Base-by-base conservation (phyloP, 352 stramenopile species). In the Phytophthora citrophthora region DNA sequence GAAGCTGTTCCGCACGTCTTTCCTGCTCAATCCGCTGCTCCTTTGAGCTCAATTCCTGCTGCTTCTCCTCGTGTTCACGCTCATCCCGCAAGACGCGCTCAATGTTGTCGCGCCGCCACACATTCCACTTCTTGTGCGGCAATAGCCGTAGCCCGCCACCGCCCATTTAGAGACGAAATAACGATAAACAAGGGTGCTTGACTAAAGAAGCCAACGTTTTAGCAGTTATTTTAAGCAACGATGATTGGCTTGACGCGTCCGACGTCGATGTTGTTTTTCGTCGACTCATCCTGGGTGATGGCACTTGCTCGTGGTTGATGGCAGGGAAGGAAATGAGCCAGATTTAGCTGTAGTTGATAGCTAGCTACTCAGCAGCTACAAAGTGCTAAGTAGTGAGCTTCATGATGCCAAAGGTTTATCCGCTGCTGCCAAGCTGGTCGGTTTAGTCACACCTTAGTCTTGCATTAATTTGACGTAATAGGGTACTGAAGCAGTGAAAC, bases 91-190 rank as follows among this genome's bases (percentile, higher is more conserved):
- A 50, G 60, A 94, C 85, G 43, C 84, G 85, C 65, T 93, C 85
- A 46, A 93, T 89, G 71, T 93, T 93, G 46, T 94, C 85, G 15
- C 85, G 78, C 8, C 83, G 83, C 87, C 87, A 95, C 24, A 95
- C 87, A 61, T 95, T 85, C 87, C 87, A 95, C 51, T 82, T 90
- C 76, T 95, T 95, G 54, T 91, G 82, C 5, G 75, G 75, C 7
- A 91, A 67, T 49, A 91, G 84, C 20, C 77, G 82, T 24, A 91
- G 56, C n/a, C 81, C 81, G 36, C 81, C 81, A 24, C 81, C 81
- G 61, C 81, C 81, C 81, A 90, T 90, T 18, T 10, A 60, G 29
- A 13, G 11, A 11, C 29, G 29, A 13, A 34, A 13, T 34, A 34
- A 10, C 29, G 1, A 13, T 34, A 34, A 53, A 29, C 11, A 16